Evolutionary conservation across 139 green algal species (phyloP).

Genomic region (Chlamydomonas sp.): DNA sequence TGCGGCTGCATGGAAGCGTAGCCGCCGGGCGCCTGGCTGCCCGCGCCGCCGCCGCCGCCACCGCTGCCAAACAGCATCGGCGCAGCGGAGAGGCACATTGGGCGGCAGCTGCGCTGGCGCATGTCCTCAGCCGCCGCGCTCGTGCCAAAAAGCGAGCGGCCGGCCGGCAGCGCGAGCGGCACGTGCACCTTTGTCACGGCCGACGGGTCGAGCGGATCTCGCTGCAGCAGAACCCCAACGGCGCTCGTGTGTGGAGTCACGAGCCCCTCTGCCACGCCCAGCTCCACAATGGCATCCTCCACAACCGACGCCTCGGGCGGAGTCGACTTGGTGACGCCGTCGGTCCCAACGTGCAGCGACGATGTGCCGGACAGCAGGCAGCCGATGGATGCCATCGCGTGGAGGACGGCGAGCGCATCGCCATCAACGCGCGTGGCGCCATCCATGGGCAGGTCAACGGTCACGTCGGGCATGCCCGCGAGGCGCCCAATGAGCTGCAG

Average conservation of each 20-base stretch:
- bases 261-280: slow-evolving; percentile 21
- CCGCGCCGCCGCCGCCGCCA: too few species aligned
- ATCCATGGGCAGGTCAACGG: slow-evolving; percentile 2
- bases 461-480: background rate
- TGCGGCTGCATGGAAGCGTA: too few species aligned
- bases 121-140: too few species aligned
- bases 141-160: too few species aligned
- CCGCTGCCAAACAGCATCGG: too few species aligned
- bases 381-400: slow-evolving; percentile 29
- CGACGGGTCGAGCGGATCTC: too few species aligned
- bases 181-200: too few species aligned
- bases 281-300: slow-evolving; percentile 14
- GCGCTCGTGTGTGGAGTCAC: slow-evolving; percentile 28
- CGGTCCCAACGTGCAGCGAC: slow-evolving; percentile 19
- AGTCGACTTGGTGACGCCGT: background rate
- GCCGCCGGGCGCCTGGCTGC: too few species aligned
- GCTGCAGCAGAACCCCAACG: slow-evolving; percentile 31
- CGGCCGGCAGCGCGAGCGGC: too few species aligned
- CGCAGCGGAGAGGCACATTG: too few species aligned
- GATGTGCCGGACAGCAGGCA: slow-evolving; percentile 18
- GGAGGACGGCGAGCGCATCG: slow-evolving; percentile 23
- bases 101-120: too few species aligned
- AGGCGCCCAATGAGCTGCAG: slow-evolving; percentile 10
- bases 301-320: slow-evolving; percentile 8
- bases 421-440: background rate